Evolutionary conservation across 225 moss, liverwort and hornwort genomes (phyloP), one percentile per base, ranked within the genome.

Genomic region (Sphagnum contortum): DNA sequence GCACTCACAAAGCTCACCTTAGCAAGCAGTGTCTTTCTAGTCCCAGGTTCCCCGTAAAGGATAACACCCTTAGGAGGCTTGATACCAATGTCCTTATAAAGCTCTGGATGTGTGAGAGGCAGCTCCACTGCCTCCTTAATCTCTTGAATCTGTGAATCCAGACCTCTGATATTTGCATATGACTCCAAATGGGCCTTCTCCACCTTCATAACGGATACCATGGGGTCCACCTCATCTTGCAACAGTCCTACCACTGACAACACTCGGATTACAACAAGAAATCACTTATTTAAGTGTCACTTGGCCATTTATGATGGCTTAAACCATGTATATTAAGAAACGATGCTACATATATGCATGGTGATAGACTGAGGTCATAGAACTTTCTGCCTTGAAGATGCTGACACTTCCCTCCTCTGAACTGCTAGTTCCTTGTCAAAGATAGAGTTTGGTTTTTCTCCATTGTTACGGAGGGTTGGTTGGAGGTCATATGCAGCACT

Each of bases 151-250:
- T 93, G 92, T 47, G 96, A 87, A 81, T 98, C 96, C 74, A 98
- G 76, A 46, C 96, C 96, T 79, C 96, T 90, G 67, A 98, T 93
- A 67, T 98, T 92, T 46, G 96, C 92, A 62, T 98, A 98, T 4
- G 96, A 98, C 75, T 98, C 96, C 52, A 98, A 66, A 73, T 92
- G 96, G 57, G 93, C 96, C 71, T 98, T 93, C 54, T 98, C 96
- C 57, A 98, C 96, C 76, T 91, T 91, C 90, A 98, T 98, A 29
- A 98, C 90, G 47, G 92, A 98, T 45, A 98, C 96, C 96, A 93
- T 93, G 47, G 93, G 96, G 71, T 93, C 96, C 45, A 98, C 96
- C 64, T 98, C 96, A 75, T 98, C 93, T 75, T 98, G 96, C 48
- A 98, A 51, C 45, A 98, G 81, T 54, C 93, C 96, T 50, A 98